Conservation (phyloP, 2,329 filamentous ascomycete species). For the Cladosporium oxysporum region DNA sequence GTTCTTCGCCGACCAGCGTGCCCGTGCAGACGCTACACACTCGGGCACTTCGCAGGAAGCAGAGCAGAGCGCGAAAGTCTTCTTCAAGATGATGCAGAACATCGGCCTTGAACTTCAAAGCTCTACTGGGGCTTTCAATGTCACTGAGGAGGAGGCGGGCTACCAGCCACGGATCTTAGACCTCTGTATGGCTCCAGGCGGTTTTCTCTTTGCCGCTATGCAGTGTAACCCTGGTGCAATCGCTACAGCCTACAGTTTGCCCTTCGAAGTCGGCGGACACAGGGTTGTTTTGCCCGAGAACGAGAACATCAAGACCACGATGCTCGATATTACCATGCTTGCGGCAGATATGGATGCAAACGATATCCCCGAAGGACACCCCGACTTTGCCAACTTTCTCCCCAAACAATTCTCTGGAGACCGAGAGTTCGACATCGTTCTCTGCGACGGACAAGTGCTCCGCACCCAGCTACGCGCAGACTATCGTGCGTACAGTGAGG, state of each 20-base stretch:
- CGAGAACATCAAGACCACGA: neutral
- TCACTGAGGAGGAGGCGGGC: neutral
- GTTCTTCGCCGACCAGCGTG: neutral
- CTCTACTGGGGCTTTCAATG: neutral
- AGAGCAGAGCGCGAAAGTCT: neutral
- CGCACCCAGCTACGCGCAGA: neutral
- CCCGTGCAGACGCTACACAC: neutral
- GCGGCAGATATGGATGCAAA: neutral
- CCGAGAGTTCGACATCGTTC: neutral
- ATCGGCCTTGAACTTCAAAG: neutral
- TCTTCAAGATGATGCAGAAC: neutral
- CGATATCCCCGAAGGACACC: neutral
- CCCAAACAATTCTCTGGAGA: neutral
- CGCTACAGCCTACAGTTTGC: neutral
- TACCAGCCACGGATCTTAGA: neutral
- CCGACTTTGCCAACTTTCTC: neutral
- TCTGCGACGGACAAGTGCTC: neutral
- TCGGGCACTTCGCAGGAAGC: neutral
- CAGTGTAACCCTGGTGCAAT: neutral
- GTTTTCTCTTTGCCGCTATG: neutral
- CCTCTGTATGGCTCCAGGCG: neutral
- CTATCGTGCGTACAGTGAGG: neutral
- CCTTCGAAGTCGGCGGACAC: neutral
- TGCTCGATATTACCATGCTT: neutral
- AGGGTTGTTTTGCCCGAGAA: neutral